Conservation (phyloP, 371 early-diverging fungal species). For the Amoeboaphelidium protococcarum region DNA sequence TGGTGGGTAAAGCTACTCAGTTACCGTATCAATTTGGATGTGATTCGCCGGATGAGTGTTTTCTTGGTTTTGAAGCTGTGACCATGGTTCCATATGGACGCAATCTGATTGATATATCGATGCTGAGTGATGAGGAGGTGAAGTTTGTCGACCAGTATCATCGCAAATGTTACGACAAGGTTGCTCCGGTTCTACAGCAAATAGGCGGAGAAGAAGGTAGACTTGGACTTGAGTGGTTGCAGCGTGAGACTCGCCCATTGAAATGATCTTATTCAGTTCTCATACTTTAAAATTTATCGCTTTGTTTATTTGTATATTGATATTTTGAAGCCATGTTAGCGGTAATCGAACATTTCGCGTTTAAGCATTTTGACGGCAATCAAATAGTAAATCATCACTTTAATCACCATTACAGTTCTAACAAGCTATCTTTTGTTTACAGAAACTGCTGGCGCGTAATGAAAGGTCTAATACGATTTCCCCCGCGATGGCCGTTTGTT, state of each 20-base stretch:
- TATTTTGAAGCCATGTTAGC: too few species aligned
- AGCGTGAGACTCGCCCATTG: slow-evolving; percentile 6
- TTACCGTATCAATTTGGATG: slow-evolving; percentile 35
- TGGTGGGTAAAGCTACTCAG: slow-evolving; percentile 29
- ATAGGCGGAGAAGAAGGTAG: slow-evolving; percentile 20
- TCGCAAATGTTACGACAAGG: slow-evolving; percentile 32
- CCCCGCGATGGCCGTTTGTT: too few species aligned
- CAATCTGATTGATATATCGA: slow-evolving; percentile 33
- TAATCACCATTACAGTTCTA: too few species aligned
- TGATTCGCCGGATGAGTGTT: slow-evolving; percentile 37
- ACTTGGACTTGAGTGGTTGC: slow-evolving; percentile 44
- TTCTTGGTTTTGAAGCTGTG: slow-evolving; percentile 68
- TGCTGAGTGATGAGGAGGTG: slow-evolving; percentile 38
- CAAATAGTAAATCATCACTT: too few species aligned
- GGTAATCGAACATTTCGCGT: too few species aligned
- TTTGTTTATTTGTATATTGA: too few species aligned
- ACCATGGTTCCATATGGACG: slow-evolving; percentile 45
- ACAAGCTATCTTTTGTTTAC: too few species aligned
- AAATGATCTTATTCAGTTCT: too few species aligned
- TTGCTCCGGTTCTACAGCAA: slow-evolving; percentile 42
- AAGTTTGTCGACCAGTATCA: slow-evolving; percentile 72
- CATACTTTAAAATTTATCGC: too few species aligned
- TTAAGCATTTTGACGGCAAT: too few species aligned
- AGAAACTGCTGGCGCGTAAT: too few species aligned
- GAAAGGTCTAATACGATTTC: too few species aligned